Base-by-base conservation (phyloP, 768 basidiomycete species). In the Phlegmacium glaucopus region DNA sequence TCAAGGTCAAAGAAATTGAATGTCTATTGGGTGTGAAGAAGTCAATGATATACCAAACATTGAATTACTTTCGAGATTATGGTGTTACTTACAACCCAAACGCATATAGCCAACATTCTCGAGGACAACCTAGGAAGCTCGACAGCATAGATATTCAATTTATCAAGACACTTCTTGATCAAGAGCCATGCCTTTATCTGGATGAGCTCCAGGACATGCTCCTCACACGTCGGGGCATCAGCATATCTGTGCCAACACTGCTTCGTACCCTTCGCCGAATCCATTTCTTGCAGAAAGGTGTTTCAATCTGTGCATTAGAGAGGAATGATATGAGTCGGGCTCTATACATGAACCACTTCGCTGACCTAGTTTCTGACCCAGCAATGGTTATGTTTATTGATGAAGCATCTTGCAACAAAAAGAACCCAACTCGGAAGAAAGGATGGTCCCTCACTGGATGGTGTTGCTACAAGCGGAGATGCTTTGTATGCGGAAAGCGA, bases 361-460 rank as follows among this genome's bases (percentile, higher is more conserved):
- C 44, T 6, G 50, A 49, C 8, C 34, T 52, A 3, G 50, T 55
- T 6, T 11, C 48, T 1, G 47, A 55, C 49, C 50, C 48, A 25
- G 39, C 43, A 6, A 40, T 42, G 44, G 13, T 47, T 16, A 56
- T 56, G 48, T 52, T 52, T 39, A 32, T 52, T 39, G 54, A 56
- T 29, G 48, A 56, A 47, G 54, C 51, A 12, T 45, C 51, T 27
- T 7, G 42, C 1, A 56, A 56, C 27, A 50, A 53, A 32, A 52
- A 47, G 39, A 51, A 43, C 32, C 36, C 44, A 6, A n/a, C 36
- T 28, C 29, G 45, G 17, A 52, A 50, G 42, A 40, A 39, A 7
- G 52, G 55, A 16, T 53, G 52, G 55, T 44, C 42, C 9, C 25
- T 48, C 1, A 50, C 22, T 29, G 55, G 47, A 4, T 34, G 1